Evolutionary conservation across 2,329 filamentous ascomycete species (phyloP).

Genomic region (Plectosphaerella cucumerina): DNA sequence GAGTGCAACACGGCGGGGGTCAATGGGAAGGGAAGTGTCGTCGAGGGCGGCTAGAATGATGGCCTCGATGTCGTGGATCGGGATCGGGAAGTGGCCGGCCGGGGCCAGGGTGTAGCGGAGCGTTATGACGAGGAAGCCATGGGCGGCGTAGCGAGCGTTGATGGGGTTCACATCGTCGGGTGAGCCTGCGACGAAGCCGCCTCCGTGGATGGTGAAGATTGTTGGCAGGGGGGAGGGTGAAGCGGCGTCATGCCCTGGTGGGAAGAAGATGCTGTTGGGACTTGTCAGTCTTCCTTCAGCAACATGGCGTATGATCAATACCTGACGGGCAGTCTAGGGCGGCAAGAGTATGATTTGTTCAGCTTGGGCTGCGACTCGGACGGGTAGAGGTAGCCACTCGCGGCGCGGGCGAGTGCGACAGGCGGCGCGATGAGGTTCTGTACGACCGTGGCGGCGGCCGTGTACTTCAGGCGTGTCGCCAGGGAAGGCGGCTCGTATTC

Average conservation of each 20-base stretch:
- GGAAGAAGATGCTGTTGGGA: slow-evolving; percentile 31
- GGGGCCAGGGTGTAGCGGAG: slow-evolving; percentile 47
- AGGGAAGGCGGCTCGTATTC: slow-evolving; percentile 2
- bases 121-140: slow-evolving; percentile 37
- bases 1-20: slow-evolving; percentile 33
- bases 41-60: slow-evolving; percentile 35
- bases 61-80: slow-evolving; percentile 39
- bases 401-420: slow-evolving; percentile 4
- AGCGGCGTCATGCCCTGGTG: slow-evolving; percentile 23
- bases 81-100: slow-evolving; percentile 34
- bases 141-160: slow-evolving; percentile 34
- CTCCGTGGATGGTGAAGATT: slow-evolving; percentile 47
- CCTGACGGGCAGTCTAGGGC: slow-evolving; percentile 11
- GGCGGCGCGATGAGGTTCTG: slow-evolving; percentile 9
- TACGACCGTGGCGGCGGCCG: slow-evolving; percentile 6
- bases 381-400: slow-evolving; percentile 5
- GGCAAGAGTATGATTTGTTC: slow-evolving; percentile 11
- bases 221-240: slow-evolving; percentile 26
- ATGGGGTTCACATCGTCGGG: slow-evolving; percentile 41
- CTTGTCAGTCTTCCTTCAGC: not conserved
- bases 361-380: slow-evolving; percentile 7
- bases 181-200: slow-evolving; percentile 41
- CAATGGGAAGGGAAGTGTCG: slow-evolving; percentile 40
- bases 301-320: not conserved
- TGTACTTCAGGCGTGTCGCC: slow-evolving; percentile 6